Percentiles rank a stretch among this genome's conserved stretches.
Conservation (phyloP, 495 filamentous ascomycete genomes). For the Neurospora sp. region DNA sequence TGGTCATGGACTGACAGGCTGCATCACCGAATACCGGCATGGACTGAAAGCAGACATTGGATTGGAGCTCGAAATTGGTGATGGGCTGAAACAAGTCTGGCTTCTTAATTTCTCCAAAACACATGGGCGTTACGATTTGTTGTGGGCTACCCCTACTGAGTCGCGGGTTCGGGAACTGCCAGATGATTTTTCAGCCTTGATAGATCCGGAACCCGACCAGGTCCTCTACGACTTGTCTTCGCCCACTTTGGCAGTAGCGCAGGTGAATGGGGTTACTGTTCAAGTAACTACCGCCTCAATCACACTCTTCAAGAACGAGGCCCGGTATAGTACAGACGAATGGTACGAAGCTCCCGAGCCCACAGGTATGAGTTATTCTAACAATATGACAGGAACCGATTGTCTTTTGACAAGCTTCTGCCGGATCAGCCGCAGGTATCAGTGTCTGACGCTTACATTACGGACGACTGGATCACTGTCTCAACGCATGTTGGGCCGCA, state of each 20-base stretch:
- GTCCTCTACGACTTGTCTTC: conserved; percentile 39
- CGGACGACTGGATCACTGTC: conserved; percentile 22
- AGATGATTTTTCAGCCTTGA: conserved; percentile 25
- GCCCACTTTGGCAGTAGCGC: conserved; percentile 47
- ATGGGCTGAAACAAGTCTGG: conserved; percentile 35
- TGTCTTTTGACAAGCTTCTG: conserved; percentile 16
- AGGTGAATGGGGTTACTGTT: conserved; percentile 25
- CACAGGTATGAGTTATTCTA: not conserved
- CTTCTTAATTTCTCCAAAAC: conserved; percentile 21
- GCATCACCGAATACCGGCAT: conserved; percentile 59
- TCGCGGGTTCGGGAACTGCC: conserved; percentile 29
- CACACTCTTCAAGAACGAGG: not conserved
- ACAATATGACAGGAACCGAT: conserved; percentile 15
- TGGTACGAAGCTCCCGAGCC: not conserved
- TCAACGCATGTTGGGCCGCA: conserved; percentile 20
- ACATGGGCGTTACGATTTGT: conserved; percentile 23
- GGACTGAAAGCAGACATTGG: conserved; percentile 60
- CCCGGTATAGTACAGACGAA: not conserved
- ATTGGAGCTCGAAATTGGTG: conserved; percentile 37
- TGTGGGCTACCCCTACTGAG: conserved; percentile 42
- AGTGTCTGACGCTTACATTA: conserved; percentile 25
- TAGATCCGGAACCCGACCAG: conserved; percentile 24
- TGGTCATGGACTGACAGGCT: conserved; percentile 47
- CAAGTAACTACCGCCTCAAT: conserved; percentile 42
- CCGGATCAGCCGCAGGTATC: conserved; percentile 4